These are phyloP conservation scores for Plasmodium knowlesi DNA, from an alignment of 169 alveolate species.

Conservation along the genomic window DNA sequence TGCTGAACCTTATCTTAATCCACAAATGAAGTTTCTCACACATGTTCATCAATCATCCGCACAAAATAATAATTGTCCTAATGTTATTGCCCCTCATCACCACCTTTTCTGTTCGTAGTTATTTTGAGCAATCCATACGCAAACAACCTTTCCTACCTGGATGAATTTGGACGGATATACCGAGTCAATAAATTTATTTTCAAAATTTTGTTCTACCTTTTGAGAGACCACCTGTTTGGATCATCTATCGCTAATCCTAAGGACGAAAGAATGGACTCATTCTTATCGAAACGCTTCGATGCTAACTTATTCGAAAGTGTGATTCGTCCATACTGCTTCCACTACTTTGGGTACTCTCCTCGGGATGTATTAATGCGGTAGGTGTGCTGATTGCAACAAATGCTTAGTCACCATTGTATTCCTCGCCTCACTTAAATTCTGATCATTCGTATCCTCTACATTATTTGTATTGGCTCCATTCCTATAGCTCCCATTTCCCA, in stretches of 20 bases:
- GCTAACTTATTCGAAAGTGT: constrained; percentile 23
- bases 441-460: not conserved
- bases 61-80: too few species aligned
- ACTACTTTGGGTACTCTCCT: constrained; percentile 42
- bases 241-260: not conserved
- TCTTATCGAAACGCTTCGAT: constrained; percentile 1
- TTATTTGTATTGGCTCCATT: not conserved
- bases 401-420: not conserved
- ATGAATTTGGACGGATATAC: constrained; percentile 7
- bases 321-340: constrained; percentile 30
- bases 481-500: constrained; percentile 20
- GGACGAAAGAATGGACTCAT: constrained; percentile 4
- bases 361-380: constrained; percentile 39
- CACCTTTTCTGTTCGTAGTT: not conserved
- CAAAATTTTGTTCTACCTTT: not conserved
- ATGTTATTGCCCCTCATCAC: not conserved
- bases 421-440: not conserved
- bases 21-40: too few species aligned
- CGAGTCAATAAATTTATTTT: constrained; percentile 22
- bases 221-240: constrained; percentile 29
- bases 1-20: too few species aligned
- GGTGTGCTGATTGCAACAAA: not conserved
- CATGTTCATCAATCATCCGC: too few species aligned
- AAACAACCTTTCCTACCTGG: constrained; percentile 23
- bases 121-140: constrained; percentile 31